These are phyloP conservation scores for Tetrahymena borealis DNA, from an alignment of 73 alveolate genomes.

Conservation along the genomic window DNA sequence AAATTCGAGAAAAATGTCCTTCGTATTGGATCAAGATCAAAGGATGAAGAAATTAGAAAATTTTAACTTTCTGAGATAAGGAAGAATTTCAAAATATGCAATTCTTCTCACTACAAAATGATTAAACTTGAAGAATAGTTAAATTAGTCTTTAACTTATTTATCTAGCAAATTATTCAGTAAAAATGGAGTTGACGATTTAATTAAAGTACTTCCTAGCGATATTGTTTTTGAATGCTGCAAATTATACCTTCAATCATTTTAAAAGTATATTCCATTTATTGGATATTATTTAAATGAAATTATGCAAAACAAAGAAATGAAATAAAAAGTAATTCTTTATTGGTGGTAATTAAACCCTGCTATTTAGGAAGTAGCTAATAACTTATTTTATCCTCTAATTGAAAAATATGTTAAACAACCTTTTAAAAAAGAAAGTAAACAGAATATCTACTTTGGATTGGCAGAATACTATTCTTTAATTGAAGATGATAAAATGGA, in stretches of 20 bases:
- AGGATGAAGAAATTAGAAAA: conserved; percentile 41
- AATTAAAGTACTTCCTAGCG: not conserved
- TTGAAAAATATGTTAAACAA: not conserved
- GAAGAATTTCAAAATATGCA: not conserved
- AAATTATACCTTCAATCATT: not conserved
- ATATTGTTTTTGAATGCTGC: not conserved
- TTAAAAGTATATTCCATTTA: not conserved
- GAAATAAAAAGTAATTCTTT: not conserved
- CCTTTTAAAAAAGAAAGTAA: not conserved
- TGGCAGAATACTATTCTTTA: not conserved
- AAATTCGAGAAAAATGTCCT: conserved; percentile 36
- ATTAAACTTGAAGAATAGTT: not conserved
- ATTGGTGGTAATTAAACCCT: not conserved
- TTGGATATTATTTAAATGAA: not conserved
- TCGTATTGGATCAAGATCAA: conserved; percentile 77
- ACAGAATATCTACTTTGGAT: not conserved
- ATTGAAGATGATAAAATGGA: too few relatives aligned
- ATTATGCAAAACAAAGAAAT: not conserved
- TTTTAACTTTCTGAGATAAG: not conserved
- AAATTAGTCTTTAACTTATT: not conserved
- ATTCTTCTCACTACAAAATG: not conserved
- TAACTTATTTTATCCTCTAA: not conserved
- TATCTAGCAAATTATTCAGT: not conserved
- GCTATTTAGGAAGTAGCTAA: not conserved
- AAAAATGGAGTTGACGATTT: not conserved